Conservation (phyloP, 345 rosid species). For the Lepidium africanum region DNA sequence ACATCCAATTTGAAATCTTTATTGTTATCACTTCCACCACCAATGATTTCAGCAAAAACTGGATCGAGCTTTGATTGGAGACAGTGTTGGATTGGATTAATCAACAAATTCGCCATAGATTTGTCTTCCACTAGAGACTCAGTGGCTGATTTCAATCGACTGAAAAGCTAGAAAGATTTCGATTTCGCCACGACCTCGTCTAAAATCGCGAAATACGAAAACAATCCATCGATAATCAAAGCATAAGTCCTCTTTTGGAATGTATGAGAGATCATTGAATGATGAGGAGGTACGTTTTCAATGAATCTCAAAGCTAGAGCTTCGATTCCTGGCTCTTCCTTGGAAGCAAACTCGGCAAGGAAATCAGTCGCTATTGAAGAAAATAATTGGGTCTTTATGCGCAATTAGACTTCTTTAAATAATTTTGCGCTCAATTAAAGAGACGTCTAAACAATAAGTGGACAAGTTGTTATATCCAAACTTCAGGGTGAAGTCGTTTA, state of each 20-base stretch:
- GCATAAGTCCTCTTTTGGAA: constrained; percentile 37
- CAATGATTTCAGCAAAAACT: constrained; percentile 16
- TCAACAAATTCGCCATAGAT: constrained; percentile 17
- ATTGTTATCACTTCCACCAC: no score
- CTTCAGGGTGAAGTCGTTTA: no score
- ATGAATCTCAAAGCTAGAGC: constrained; percentile 48
- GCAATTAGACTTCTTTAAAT: no score
- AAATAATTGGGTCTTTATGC: no score
- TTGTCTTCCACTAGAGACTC: constrained; percentile 32
- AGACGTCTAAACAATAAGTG: no score
- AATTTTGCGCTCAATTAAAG: no score
- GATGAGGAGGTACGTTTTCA: constrained; percentile 49
- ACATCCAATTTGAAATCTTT: no score
- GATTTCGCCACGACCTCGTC: no score
- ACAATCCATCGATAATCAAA: constrained; percentile 43
- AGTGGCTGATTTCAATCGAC: no score
- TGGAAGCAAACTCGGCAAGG: constrained; percentile 45
- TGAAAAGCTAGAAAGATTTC: constrained; percentile 47
- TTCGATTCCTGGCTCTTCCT: constrained; percentile 45
- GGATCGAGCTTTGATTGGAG: constrained; percentile 43
- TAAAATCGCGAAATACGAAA: no score
- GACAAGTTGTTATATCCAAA: no score
- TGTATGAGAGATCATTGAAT: constrained; percentile 62
- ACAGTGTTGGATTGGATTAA: constrained; percentile 28
- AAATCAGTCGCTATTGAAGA: neutral